Percentiles rank a stretch among this genome's conserved stretches.
phyloP scores from a whole-genome alignment of 2,329 filamentous ascomycete species.

The Dactylellina haptotyla region DNA sequence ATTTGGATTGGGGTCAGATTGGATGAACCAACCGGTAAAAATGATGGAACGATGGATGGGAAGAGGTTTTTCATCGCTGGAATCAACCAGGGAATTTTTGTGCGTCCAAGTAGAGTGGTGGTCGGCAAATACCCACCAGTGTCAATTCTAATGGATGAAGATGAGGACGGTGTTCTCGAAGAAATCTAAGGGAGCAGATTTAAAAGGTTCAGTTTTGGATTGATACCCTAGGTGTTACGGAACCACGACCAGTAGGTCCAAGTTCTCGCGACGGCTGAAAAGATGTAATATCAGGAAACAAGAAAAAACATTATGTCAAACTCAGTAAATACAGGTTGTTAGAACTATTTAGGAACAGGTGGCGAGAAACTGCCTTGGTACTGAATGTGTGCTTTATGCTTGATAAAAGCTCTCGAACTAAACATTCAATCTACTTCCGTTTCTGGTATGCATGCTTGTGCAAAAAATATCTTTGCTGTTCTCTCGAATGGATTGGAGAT shows the following conservation, averaged over 20 bases:
- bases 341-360: too few relatives aligned
- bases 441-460: conserved; percentile 74
- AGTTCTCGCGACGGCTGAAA: too few relatives aligned
- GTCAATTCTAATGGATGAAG: too few relatives aligned
- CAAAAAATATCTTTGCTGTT: conserved; percentile 85
- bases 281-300: too few relatives aligned
- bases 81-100: conserved; percentile 79
- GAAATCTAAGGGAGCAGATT: conserved; percentile 70
- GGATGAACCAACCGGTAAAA: conserved; percentile 84
- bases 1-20: conserved; percentile 79
- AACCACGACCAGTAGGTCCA: too few relatives aligned
- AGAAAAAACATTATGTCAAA: too few relatives aligned
- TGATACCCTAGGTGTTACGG: too few relatives aligned
- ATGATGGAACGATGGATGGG: conserved; percentile 77
- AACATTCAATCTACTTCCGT: not conserved
- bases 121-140: conserved; percentile 74
- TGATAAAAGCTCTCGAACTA: not conserved
- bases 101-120: conserved; percentile 80
- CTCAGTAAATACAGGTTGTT: too few relatives aligned
- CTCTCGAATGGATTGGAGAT: conserved; percentile 81
- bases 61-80: conserved; percentile 74
- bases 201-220: too few relatives aligned
- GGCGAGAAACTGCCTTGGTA: not conserved
- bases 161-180: conserved; percentile 75
- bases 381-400: too few relatives aligned